Conservation (phyloP, 2,329 filamentous ascomycete species). For the Cytospora mali region DNA sequence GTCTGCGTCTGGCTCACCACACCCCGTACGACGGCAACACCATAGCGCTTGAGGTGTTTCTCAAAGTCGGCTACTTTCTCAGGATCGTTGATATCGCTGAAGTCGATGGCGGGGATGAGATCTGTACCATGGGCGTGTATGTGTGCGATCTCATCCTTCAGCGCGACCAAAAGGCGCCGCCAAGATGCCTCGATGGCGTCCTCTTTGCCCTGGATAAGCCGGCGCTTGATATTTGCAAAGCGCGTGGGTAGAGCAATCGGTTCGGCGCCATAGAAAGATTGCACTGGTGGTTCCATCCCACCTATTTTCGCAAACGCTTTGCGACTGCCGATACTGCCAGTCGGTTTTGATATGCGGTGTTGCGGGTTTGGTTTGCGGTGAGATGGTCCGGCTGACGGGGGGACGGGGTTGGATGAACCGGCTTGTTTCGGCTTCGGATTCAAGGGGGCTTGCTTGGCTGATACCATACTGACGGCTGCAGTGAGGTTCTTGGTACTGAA, state of each 20-base stretch:
- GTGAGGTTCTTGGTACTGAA: conserved; percentile 28
- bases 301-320: conserved; percentile 35
- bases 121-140: conserved; percentile 54
- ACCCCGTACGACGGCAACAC: conserved; percentile 66
- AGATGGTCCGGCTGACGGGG: conserved; percentile 13
- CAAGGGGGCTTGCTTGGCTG: conserved; percentile 24
- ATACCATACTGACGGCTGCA: conserved; percentile 27
- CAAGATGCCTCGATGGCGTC: conserved; percentile 56
- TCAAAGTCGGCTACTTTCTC: conserved; percentile 57
- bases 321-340: conserved; percentile 26
- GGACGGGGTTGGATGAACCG: conserved; percentile 6
- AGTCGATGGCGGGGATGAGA: conserved; percentile 60
- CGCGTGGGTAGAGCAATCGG: conserved; percentile 61
- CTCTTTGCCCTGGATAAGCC: conserved; percentile 58
- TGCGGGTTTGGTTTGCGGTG: conserved; percentile 27
- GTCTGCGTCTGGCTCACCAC: conserved; percentile 62
- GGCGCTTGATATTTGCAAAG: conserved; percentile 59
- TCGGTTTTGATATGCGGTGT: conserved; percentile 26
- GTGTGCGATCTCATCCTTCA: conserved; percentile 54
- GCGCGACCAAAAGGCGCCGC: conserved; percentile 54
- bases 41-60: conserved; percentile 60
- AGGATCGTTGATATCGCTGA: conserved; percentile 50
- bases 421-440: conserved; percentile 19
- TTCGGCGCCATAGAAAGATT: conserved; percentile 60
- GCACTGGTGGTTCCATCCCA: conserved; percentile 51